These are phyloP conservation scores for Alternaria consortialis DNA, from an alignment of 2,329 filamentous ascomycete genomes.

Conservation along the genomic window DNA sequence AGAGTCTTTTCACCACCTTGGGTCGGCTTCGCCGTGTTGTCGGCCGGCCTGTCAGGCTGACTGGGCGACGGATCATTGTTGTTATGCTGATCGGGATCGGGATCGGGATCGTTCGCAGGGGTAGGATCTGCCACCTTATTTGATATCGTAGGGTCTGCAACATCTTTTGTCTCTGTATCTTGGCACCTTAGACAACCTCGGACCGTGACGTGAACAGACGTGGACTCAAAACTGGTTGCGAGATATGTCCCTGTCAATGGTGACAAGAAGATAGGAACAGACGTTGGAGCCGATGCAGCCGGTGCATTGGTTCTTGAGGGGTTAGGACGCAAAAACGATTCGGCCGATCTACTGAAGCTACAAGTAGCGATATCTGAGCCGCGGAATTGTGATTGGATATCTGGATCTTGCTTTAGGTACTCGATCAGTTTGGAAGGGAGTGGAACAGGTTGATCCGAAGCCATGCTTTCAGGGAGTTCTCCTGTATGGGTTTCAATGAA, in stretches of 20 bases:
- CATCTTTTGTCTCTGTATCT: not conserved
- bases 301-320: not conserved
- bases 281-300: not conserved
- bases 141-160: not conserved
- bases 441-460: slow-evolving; percentile 12
- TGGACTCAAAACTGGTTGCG: slow-evolving; percentile 35
- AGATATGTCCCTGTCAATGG: slow-evolving; percentile 35
- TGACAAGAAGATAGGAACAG: slow-evolving; percentile 9
- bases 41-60: not conserved
- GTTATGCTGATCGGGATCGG: not conserved
- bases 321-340: not conserved
- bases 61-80: slow-evolving; percentile 1
- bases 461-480: slow-evolving; percentile 3
- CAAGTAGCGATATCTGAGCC: slow-evolving; percentile 45
- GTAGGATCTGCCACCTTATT: slow-evolving; percentile 3
- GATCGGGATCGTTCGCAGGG: not conserved
- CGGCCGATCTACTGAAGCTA: slow-evolving; percentile 12
- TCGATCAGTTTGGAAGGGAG: slow-evolving; percentile 35
- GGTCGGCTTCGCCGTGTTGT: slow-evolving; percentile 6
- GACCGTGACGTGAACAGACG: slow-evolving; percentile 38
- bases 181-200: slow-evolving; percentile 38
- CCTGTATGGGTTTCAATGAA: slow-evolving; percentile 36
- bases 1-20: slow-evolving; percentile 3
- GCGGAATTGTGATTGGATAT: slow-evolving; percentile 30
- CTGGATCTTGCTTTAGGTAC: slow-evolving; percentile 33